Conservation (phyloP, 768 basidiomycete genomes). For the Stropharia rugosoannulata region DNA sequence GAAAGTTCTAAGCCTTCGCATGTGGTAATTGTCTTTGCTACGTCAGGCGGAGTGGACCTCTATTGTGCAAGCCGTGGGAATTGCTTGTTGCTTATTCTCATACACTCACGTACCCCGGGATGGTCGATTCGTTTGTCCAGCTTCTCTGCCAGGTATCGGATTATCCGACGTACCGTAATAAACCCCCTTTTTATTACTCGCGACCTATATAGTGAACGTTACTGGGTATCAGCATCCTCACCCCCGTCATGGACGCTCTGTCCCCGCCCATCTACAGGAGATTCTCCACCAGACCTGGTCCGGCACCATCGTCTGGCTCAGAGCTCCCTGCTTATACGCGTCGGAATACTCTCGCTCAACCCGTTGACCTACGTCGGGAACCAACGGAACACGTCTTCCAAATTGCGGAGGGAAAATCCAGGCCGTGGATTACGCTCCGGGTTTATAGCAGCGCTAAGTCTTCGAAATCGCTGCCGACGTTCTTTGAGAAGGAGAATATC, state of each 20-base stretch:
- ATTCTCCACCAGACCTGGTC: slow-evolving; percentile 49
- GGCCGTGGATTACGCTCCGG: slow-evolving; percentile 44
- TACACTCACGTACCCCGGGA: background rate
- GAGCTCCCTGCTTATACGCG: slow-evolving; percentile 51
- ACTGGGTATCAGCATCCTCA: slow-evolving; percentile 11
- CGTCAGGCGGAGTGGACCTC: no score
- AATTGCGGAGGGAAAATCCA: slow-evolving; percentile 38
- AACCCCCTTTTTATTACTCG: slow-evolving; percentile 29
- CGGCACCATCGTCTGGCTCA: slow-evolving; percentile 42
- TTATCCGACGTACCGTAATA: slow-evolving; percentile 21
- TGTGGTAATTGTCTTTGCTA: no score
- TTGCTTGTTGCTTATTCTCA: no score
- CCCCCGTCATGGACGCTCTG: slow-evolving; percentile 41
- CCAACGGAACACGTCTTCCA: slow-evolving; percentile 49
- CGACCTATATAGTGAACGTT: background rate
- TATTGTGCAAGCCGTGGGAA: no score
- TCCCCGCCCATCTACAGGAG: slow-evolving; percentile 52
- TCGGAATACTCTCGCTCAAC: slow-evolving; percentile 41
- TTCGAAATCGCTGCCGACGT: slow-evolving; percentile 47
- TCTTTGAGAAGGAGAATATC: slow-evolving; percentile 55
- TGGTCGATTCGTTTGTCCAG: background rate
- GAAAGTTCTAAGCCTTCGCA: no score
- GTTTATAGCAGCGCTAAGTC: slow-evolving; percentile 53
- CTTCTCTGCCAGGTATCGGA: background rate
- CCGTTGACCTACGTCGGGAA: slow-evolving; percentile 36